phyloP scores from a whole-genome alignment of 345 rosid species.

The Limnanthes douglasii region DNA sequence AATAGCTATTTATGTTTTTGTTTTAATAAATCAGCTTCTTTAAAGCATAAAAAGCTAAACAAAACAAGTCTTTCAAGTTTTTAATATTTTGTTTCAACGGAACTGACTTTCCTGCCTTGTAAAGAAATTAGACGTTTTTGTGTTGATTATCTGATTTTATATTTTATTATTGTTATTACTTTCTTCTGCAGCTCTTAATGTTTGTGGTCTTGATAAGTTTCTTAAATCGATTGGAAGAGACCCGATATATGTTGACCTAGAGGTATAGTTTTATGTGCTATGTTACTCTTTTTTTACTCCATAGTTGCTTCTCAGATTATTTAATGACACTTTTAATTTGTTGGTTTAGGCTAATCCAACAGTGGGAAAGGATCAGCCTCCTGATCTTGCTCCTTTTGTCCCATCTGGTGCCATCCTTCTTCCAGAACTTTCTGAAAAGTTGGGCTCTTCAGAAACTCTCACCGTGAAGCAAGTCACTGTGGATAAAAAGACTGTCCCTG shows the following conservation, averaged over 20 bases:
- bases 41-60: too few relatives aligned
- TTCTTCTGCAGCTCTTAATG: conserved; percentile 37
- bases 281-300: conserved; percentile 1
- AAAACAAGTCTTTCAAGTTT: too few relatives aligned
- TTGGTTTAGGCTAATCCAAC: conserved; percentile 49
- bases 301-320: neutral
- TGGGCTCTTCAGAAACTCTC: conserved; percentile 16
- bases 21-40: too few relatives aligned
- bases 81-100: too few relatives aligned
- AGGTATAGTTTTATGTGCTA: conserved; percentile 28
- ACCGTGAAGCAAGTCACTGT: conserved; percentile 13
- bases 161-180: conserved; percentile 1
- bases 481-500: conserved; percentile 21
- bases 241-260: conserved; percentile 53
- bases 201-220: conserved; percentile 55
- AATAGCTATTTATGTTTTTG: too few relatives aligned
- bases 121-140: too few relatives aligned
- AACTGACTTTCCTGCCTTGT: too few relatives aligned
- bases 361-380: conserved; percentile 91
- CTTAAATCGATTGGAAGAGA: conserved; percentile 57
- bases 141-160: neutral
- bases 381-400: conserved; percentile 71
- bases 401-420: conserved; percentile 40
- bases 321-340: conserved; percentile 1
- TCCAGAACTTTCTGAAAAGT: conserved; percentile 30